Conservation (phyloP, 106 monocot genomes). For the Ottelia alismoides region DNA sequence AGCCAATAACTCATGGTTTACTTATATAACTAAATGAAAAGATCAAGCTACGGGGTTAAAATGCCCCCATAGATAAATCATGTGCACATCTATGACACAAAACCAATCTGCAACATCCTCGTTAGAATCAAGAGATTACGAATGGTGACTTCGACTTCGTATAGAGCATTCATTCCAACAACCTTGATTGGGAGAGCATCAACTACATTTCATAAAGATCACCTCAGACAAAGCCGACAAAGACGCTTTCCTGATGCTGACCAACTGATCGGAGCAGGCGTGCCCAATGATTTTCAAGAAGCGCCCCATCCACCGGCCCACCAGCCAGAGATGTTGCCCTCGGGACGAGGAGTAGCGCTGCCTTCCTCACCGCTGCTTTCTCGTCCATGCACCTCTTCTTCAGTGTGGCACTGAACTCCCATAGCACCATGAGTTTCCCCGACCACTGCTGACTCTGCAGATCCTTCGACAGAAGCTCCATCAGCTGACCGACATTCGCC, state of each 20-base stretch:
- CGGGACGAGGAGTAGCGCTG: conserved; percentile 53
- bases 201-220: too few species aligned
- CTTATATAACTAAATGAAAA: too few species aligned
- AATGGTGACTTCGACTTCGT: too few species aligned
- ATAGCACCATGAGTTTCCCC: conserved; percentile 18
- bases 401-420: conserved; percentile 39
- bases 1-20: too few species aligned
- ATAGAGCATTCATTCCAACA: too few species aligned
- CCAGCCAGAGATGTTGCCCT: conserved; percentile 49
- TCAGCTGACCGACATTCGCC: conserved; percentile 44
- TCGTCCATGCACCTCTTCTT: conserved; percentile 69
- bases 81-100: neutral
- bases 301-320: conserved; percentile 34
- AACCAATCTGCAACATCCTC: neutral
- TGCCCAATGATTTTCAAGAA: conserved; percentile 49
- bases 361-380: conserved; percentile 92
- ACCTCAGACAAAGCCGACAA: conserved; percentile 81
- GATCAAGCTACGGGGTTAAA: too few species aligned
- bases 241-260: conserved; percentile 91
- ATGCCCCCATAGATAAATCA: neutral
- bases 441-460: conserved; percentile 16
- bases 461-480: conserved; percentile 33
- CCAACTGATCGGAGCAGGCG: conserved; percentile 84
- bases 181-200: too few species aligned
- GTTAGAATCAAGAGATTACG: neutral